phyloP scores from a whole-genome alignment of 495 filamentous ascomycete genomes.

The Hapsidospora chrysogenum region DNA sequence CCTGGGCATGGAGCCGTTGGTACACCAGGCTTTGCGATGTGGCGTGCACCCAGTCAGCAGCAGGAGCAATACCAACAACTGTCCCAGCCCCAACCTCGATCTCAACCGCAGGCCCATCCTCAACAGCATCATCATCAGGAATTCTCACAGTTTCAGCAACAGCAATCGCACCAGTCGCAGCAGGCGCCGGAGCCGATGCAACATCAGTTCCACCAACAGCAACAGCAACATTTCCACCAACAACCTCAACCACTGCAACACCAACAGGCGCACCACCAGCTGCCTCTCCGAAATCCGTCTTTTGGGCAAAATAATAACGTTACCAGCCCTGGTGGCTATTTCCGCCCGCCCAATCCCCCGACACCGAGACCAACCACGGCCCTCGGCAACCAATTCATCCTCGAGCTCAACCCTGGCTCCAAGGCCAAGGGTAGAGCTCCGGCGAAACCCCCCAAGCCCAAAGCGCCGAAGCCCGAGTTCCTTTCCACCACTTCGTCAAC shows the following conservation, averaged over 20 bases:
- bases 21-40: constrained; percentile 2
- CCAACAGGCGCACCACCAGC: background rate
- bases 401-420: constrained; percentile 1
- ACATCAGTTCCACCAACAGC: background rate
- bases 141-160: too few species aligned
- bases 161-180: background rate
- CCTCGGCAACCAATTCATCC: constrained; percentile 2
- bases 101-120: background rate
- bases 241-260: too few species aligned
- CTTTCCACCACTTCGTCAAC: background rate
- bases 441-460: constrained; percentile 1
- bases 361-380: constrained; percentile 1
- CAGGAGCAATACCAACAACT: too few species aligned
- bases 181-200: background rate
- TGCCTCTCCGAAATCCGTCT: background rate
- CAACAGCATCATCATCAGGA: too few species aligned
- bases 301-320: background rate
- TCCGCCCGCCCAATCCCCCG: constrained; percentile 2
- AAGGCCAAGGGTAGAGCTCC: constrained; percentile 1
- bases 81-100: background rate
- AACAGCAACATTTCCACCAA: background rate
- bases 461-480: background rate
- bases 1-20: background rate
- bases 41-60: background rate
- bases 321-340: constrained; percentile 1